Evolutionary conservation across 805 yeast genomes (phyloP), one percentile per base, ranked within the genome.

Genomic region (Schwanniomyces vanrijiae): DNA sequence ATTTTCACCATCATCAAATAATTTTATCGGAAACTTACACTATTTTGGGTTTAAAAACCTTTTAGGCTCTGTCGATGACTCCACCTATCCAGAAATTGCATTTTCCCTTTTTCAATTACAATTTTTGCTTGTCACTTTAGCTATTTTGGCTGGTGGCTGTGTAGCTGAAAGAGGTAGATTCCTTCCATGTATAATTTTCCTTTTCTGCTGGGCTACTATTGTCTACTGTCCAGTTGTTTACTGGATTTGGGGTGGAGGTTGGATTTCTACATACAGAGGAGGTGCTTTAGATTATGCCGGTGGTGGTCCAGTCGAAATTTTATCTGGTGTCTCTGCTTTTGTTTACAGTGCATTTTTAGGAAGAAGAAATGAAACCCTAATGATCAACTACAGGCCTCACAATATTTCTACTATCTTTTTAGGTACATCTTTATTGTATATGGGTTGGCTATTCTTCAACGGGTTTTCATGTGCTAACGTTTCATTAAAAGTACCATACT

Each of bases 251-350:
- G 86, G 90, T 47, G 84, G 84, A 40, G 98, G 99, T 34, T 92
- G 98, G 98, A 96, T 96, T 31, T 78, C 77, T 55, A 42, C 51
- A 13, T 73, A 65, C 65, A 76, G 82, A 56, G 92, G 96, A 83
- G 97, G 96, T 5, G 98, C 85, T 1, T 74, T 92, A 43, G 99
- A 92, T 65, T 92, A 88, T 66, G 99, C 99, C 20, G 99, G 99
- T 25, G 98, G 98, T 47, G 97, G 97, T 0, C 96, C 97, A 0
- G 97, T 92, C 22, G 98, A 92, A 65, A 89, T 94, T 47, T 77
- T 88, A 25, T 84, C 95, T 20, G 98, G 98, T 50, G 86, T 90
- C 20, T 87, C 90, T 29, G 97, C 96, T 1, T 84, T 92, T 57
- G 96, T 88, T 4, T 85, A 85, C 56, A 82, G 90, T n/a, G 83